A percentile compares a stretch with the other conserved stretches of the same genome.
These are phyloP conservation scores for Eurotiales sp. DNA, from an alignment of 2,329 filamentous ascomycete species.

Conservation along the genomic window DNA sequence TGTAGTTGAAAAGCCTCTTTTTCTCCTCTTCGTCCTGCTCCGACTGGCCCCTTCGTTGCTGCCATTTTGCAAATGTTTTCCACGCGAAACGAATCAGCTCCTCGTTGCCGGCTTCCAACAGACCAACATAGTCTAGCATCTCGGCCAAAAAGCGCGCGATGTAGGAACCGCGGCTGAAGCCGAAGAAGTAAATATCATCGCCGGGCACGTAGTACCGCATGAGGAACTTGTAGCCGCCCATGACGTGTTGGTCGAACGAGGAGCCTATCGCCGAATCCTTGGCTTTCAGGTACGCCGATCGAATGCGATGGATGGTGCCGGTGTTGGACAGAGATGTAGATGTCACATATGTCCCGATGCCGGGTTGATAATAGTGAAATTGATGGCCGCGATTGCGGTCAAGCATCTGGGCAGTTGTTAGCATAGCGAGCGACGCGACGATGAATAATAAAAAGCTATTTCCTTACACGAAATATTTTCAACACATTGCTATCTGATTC, in stretches of 20 bases:
- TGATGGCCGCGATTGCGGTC: slow-evolving; percentile 37
- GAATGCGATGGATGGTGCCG: slow-evolving; percentile 48
- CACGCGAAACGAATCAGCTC: slow-evolving; percentile 81
- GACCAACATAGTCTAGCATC: slow-evolving; percentile 78
- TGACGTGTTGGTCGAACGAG: slow-evolving; percentile 77
- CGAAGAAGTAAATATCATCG: slow-evolving; percentile 65
- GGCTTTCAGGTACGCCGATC: slow-evolving; percentile 42
- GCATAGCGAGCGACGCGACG: neutral
- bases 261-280: slow-evolving; percentile 72
- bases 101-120: slow-evolving; percentile 77
- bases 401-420: slow-evolving; percentile 30
- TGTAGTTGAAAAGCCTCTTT: slow-evolving; percentile 63
- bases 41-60: slow-evolving; percentile 29
- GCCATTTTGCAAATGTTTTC: slow-evolving; percentile 51
- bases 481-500: slow-evolving; percentile 46
- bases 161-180: slow-evolving; percentile 70
- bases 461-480: slow-evolving; percentile 42
- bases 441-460: neutral
- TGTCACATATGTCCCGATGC: slow-evolving; percentile 44
- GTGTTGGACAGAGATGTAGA: slow-evolving; percentile 31
- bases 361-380: slow-evolving; percentile 43
- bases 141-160: slow-evolving; percentile 73
- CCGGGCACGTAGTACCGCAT: slow-evolving; percentile 67
- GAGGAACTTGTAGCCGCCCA: slow-evolving; percentile 75
- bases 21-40: slow-evolving; percentile 29